These are phyloP conservation scores for Penicillium italicum DNA, from an alignment of 2,329 filamentous ascomycete species.

Conservation along the genomic window DNA sequence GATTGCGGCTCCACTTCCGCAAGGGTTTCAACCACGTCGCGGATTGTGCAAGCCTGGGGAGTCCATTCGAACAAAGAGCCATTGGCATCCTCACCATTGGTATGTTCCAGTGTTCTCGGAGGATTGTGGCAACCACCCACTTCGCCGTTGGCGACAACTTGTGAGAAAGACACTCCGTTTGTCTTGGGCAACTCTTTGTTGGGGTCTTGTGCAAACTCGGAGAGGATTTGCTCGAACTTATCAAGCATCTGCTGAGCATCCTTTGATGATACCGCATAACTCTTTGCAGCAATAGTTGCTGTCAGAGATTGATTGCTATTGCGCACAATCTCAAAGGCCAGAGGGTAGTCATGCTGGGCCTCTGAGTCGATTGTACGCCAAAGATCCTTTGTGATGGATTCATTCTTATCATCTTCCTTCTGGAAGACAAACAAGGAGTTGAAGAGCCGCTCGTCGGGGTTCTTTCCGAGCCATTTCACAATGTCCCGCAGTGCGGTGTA, in stretches of 20 bases:
- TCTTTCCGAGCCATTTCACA: conserved; percentile 68
- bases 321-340: conserved; percentile 71
- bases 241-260: conserved; percentile 41
- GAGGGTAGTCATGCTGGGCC: conserved; percentile 62
- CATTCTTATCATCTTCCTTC: conserved; percentile 38
- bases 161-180: conserved; percentile 4
- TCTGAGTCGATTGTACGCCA: conserved; percentile 56
- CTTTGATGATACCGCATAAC: conserved; percentile 37
- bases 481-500: conserved; percentile 76
- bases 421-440: conserved; percentile 83
- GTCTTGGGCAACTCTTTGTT: conserved; percentile 14
- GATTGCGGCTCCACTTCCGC: conserved; percentile 51
- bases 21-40: conserved; percentile 61
- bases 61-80: conserved; percentile 56
- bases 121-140: background rate
- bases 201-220: conserved; percentile 35
- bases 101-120: background rate
- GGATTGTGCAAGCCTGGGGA: conserved; percentile 51
- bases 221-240: conserved; percentile 43
- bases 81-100: background rate
- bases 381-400: conserved; percentile 32
- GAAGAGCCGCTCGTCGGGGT: conserved; percentile 61
- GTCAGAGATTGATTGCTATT: conserved; percentile 47
- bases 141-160: conserved; percentile 3
- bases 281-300: conserved; percentile 60